A percentile compares a stretch with the other conserved stretches of the same genome.
phyloP scores from a whole-genome alignment of 176 grass and related monocot genomes.

The Oryza punctata region DNA sequence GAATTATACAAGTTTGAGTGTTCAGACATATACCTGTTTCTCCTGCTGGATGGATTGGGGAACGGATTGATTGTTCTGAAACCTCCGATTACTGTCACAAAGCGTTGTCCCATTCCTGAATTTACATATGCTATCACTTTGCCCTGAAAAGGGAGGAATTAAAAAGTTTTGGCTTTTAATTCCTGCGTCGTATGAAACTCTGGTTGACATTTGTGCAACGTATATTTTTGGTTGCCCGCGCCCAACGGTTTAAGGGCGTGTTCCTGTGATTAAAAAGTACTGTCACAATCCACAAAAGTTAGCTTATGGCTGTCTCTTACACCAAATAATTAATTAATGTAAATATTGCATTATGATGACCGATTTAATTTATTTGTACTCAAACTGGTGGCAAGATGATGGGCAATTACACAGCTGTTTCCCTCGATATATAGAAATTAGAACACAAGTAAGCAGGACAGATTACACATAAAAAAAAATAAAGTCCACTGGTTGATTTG shows the following conservation, averaged over 20 bases:
- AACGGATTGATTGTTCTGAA: neutral
- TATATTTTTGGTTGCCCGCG: too few species aligned
- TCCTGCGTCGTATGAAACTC: too few species aligned
- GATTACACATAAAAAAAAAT: neutral
- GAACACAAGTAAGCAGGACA: neutral
- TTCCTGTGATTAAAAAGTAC: neutral
- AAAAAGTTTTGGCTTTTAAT: too few species aligned
- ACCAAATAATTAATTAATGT: neutral
- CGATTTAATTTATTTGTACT: neutral
- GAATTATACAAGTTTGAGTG: neutral
- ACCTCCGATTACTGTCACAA: neutral
- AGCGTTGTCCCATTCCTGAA: neutral
- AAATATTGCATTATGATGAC: neutral
- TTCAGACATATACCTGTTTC: neutral
- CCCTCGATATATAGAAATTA: neutral
- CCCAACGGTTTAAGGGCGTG: neutral
- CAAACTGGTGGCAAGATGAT: neutral
- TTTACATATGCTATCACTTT: neutral
- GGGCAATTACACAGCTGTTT: conserved; percentile 15
- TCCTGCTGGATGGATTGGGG: too few species aligned
- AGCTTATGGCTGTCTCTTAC: neutral
- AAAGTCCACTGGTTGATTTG: neutral
- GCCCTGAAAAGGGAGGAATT: neutral
- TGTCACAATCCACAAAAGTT: neutral
- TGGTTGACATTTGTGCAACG: too few species aligned